A percentile compares a stretch with the other conserved stretches of the same genome.
phyloP scores from a whole-genome alignment of 768 basidiomycete species.

The Cystobasidium ongulense region DNA sequence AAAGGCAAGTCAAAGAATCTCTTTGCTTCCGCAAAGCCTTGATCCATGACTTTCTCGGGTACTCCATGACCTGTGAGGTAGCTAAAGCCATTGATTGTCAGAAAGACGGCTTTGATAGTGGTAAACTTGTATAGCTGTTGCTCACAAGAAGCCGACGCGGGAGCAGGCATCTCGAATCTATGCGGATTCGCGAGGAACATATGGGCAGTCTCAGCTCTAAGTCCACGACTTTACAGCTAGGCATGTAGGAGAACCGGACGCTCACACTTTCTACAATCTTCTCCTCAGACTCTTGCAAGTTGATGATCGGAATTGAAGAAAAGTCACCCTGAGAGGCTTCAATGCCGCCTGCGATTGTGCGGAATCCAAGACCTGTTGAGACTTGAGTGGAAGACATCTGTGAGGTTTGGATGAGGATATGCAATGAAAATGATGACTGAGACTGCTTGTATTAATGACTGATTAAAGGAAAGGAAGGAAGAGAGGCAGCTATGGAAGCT shows the following conservation, averaged over 20 bases:
- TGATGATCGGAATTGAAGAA: conserved; percentile 7
- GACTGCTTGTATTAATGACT: too few relatives aligned
- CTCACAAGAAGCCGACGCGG: conserved; percentile 14
- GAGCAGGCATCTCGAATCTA: conserved; percentile 8
- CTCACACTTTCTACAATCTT: conserved; percentile 14
- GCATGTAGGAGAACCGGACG: not conserved
- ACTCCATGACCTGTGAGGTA: conserved; percentile 38
- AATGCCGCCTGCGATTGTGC: not conserved
- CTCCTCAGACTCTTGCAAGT: not conserved
- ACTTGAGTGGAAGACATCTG: not conserved
- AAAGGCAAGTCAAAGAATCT: conserved; percentile 36
- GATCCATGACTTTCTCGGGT: conserved; percentile 30
- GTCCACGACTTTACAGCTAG: not conserved
- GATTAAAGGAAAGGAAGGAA: not conserved
- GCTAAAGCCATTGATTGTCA: conserved; percentile 31
- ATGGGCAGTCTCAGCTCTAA: not conserved
- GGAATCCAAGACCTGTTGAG: conserved; percentile 2
- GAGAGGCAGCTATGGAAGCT: not conserved
- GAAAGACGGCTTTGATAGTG: not conserved
- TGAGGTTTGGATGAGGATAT: not conserved
- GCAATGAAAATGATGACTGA: not conserved
- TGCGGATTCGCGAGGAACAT: too few relatives aligned
- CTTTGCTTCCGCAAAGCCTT: conserved; percentile 36
- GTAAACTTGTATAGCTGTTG: too few relatives aligned
- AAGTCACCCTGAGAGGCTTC: conserved; percentile 12